Evolutionary conservation across 139 green algal species (phyloP), one percentile per base, ranked within the genome.

Genomic region (Closterium sp.): DNA sequence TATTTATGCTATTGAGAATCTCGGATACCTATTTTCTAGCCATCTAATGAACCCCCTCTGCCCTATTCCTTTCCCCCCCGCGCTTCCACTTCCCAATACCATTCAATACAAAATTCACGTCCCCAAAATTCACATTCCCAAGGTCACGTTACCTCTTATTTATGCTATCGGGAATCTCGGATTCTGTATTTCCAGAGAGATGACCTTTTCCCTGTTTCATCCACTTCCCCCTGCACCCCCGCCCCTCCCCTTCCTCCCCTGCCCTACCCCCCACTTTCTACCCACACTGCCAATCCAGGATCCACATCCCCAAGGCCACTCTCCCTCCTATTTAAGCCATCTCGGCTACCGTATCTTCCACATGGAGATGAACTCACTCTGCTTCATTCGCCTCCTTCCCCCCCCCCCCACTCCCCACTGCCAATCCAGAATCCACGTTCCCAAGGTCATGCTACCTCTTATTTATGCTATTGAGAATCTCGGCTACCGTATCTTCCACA

Each of bases 101-200:
- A 1, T 16, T 89, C 32, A 25, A 76, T 28, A 28, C 86, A 89
- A n/a, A 2, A 34, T 89, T 21, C n/a, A 89, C 16, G 86, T n/a
- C n/a, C n/a, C n/a, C n/a, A n/a, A n/a, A n/a, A n/a, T n/a, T n/a
- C n/a, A n/a, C n/a, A n/a, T 84, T 28, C 35, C 86, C 31, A 32
- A 43, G 83, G 32, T 85, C 55, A 89, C 35, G 81, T 12, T 33
- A 3, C 31, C 33, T 33, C 66, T 89, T n/a, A 35, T 92, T 1
- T 38, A 23, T 19, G 33, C 90, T 9, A 92, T 92, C 4, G 90
- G 90, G 84, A 36, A 81, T 2, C 90, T 84, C 5, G 84, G 84
- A 21, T 92, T 85, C 84, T 31, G 84, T 32, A 84, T 92, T 92
- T 92, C 34, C 90, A 92, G 25, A 32, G 90, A 92, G 19, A 34